A percentile compares a stretch with the other conserved stretches of the same genome.
phyloP scores from a whole-genome alignment of 495 filamentous ascomycete genomes.

The Ramalina intermedia region DNA sequence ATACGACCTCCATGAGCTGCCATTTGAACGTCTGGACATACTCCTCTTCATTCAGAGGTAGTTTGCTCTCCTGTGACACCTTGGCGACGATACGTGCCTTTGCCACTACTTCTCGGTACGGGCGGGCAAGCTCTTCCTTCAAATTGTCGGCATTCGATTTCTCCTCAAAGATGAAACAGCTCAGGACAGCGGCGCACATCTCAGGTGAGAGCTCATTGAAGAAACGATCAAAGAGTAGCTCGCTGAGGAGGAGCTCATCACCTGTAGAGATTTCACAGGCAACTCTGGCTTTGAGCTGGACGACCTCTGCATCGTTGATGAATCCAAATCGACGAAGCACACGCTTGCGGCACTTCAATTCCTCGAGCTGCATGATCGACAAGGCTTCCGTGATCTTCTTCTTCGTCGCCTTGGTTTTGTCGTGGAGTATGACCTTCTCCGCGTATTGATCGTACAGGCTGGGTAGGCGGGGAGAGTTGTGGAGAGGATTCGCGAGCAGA shows the following conservation, averaged over 20 bases:
- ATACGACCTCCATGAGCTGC: slow-evolving; percentile 92
- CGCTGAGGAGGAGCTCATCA: slow-evolving; percentile 80
- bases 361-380: slow-evolving; percentile 80
- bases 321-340: slow-evolving; percentile 93
- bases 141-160: slow-evolving; percentile 57
- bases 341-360: slow-evolving; percentile 87
- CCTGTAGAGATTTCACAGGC: slow-evolving; percentile 94
- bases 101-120: slow-evolving; percentile 67
- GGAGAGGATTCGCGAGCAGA: slow-evolving; percentile 73
- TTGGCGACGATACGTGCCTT: slow-evolving; percentile 81
- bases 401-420: slow-evolving; percentile 73
- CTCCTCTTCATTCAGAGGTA: slow-evolving; percentile 81
- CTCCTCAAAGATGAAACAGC: slow-evolving; percentile 94
- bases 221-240: slow-evolving; percentile 91
- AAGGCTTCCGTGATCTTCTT: slow-evolving; percentile 72
- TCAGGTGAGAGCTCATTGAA: slow-evolving; percentile 92
- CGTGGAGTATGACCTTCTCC: slow-evolving; percentile 56
- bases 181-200: slow-evolving; percentile 67
- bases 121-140: slow-evolving; percentile 72
- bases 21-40: slow-evolving; percentile 78
- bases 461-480: slow-evolving; percentile 69
- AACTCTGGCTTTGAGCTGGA: slow-evolving; percentile 88
- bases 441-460: slow-evolving; percentile 75
- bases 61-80: slow-evolving; percentile 82
- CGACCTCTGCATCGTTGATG: slow-evolving; percentile 86